These are phyloP conservation scores for Cladophialophora exuberans DNA, from an alignment of 2,329 filamentous ascomycete genomes.

Conservation along the genomic window DNA sequence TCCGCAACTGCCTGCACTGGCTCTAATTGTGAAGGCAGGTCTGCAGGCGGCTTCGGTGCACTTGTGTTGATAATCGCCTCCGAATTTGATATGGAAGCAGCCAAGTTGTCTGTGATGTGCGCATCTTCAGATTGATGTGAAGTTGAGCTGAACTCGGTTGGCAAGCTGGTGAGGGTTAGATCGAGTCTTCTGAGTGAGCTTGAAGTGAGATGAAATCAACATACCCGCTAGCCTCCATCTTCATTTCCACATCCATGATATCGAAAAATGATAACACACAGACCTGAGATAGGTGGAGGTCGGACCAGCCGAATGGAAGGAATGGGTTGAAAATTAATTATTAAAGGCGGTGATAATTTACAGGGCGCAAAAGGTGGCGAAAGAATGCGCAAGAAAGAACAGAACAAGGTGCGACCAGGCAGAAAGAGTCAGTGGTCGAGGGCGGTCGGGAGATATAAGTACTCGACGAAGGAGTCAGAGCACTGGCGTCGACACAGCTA, in stretches of 20 bases:
- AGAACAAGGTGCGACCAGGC: constrained; percentile 14
- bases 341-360: constrained; percentile 24
- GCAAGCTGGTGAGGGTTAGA: constrained; percentile 29
- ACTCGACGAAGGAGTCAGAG: constrained; percentile 18
- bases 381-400: constrained; percentile 14
- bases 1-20: constrained; percentile 4
- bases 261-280: constrained; percentile 12
- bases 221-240: constrained; percentile 33
- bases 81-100: constrained; percentile 33
- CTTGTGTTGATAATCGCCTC: constrained; percentile 17
- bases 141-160: constrained; percentile 30
- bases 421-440: constrained; percentile 2
- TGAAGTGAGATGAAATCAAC: constrained; percentile 10
- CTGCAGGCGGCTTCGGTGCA: constrained; percentile 13
- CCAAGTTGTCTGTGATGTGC: constrained; percentile 29
- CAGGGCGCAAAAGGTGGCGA: constrained; percentile 20
- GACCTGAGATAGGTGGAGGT: constrained; percentile 12
- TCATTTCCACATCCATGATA: constrained; percentile 34
- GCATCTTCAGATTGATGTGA: constrained; percentile 28
- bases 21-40: constrained; percentile 11
- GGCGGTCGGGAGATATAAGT: constrained; percentile 16
- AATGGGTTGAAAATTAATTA: constrained; percentile 21
- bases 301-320: constrained; percentile 28
- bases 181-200: neutral
- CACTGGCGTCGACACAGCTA: constrained; percentile 32